Evolutionary conservation across 495 filamentous ascomycete species (phyloP), one percentile per base, ranked within the genome.

Genomic region (Aspergillus sclerotiicarbonarius): DNA sequence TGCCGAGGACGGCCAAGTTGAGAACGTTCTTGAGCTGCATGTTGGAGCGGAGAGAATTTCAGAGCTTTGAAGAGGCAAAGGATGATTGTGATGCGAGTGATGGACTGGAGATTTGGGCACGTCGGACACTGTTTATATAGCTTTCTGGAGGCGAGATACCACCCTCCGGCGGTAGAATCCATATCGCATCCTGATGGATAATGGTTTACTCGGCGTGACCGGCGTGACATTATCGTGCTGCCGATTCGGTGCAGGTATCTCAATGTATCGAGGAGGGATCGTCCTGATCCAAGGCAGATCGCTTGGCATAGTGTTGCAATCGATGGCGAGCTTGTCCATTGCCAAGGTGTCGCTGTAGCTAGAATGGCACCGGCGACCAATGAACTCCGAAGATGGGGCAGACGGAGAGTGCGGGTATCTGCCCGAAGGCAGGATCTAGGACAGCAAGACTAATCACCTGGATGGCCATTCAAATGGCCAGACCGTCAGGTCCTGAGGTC

Each of bases 11-110:
- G 21, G 43, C 8, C 12, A 50, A n/a, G 44, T 39, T 49, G 13
- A 57, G 45, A 8, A 57, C 20, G 47, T 37, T 50, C 32, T 57
- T 32, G 10, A 57, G 45, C 31, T 57, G 54, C 54, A 57, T 49
- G 37, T 12, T 41, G 37, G 37, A 41, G 37, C 19, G 43, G 43
- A 45, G 44, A 29, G 18, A 47, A n/a, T 41, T n/a, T 4, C 37
- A n/a, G 37, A 41, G 33, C 8, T 10, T 6, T 33, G 31, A 33
- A 37, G 33, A 37, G 33, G 33, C 8, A 15, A 37, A 41, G 8
- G 13, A 41, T 41, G 37, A 15, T 12, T 15, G 37, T 41, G 37
- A 41, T 41, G 37, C 8, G 33, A 35, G 33, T 35, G 33, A 7
- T 35, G 8, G 33, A 35, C 12, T 15, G 37, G 1, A 41, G 37